Evolutionary conservation across 352 stramenopile genomes (phyloP).

Genomic region (Phytophthora nicotianae): DNA sequence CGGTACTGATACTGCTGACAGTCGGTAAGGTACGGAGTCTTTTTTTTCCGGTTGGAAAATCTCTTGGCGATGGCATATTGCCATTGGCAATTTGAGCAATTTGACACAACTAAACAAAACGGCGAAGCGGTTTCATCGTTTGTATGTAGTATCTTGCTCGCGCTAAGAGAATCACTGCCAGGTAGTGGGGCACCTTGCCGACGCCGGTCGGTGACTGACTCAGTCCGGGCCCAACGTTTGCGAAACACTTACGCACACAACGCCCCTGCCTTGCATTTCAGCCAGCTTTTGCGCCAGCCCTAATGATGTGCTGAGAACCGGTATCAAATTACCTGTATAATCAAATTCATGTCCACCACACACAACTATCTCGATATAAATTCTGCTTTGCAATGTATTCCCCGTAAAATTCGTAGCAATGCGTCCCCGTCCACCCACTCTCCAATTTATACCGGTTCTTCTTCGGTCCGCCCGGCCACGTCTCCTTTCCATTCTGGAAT

Average conservation of each 20-base stretch:
- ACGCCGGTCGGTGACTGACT: too few species aligned
- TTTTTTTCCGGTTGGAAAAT: too few species aligned
- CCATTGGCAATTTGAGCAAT: too few species aligned
- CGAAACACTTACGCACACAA: slow-evolving; percentile 2
- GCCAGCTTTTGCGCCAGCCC: slow-evolving; percentile 9
- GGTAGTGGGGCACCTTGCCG: not conserved
- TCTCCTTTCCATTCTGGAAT: slow-evolving; percentile 34
- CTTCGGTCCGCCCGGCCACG: not conserved
- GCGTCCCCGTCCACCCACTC: slow-evolving; percentile 30
- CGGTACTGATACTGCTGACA: not conserved
- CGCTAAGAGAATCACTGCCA: not conserved
- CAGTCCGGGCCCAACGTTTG: slow-evolving; percentile 3
- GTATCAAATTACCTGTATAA: slow-evolving; percentile 1
- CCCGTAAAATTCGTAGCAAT: not conserved
- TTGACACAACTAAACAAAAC: too few species aligned
- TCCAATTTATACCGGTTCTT: slow-evolving; percentile 9
- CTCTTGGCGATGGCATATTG: not conserved
- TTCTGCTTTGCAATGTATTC: not conserved
- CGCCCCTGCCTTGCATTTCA: slow-evolving; percentile 11
- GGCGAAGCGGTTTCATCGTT: too few species aligned
- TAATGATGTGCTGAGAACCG: slow-evolving; percentile 24
- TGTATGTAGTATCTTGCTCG: too few species aligned
- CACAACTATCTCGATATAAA: not conserved
- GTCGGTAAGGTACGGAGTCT: not conserved
- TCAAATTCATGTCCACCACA: not conserved